Evolutionary conservation across 2,329 filamentous ascomycete genomes (phyloP).

Genomic region (Cladobotryum mycophilum): DNA sequence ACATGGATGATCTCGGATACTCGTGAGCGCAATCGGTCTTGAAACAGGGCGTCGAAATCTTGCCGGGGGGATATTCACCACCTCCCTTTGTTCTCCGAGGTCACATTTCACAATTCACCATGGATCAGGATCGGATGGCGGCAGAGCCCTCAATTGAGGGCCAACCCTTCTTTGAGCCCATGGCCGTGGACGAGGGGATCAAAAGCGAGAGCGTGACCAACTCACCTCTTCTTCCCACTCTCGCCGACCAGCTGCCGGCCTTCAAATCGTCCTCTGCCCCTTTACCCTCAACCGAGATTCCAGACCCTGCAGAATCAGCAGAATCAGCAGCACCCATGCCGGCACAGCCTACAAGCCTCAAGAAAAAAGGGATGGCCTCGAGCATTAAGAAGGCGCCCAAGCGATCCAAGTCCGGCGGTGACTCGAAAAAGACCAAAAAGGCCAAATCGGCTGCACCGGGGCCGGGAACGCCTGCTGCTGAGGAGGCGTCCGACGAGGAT

Average conservation of each 20-base stretch:
- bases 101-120: conserved; percentile 12
- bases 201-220: conserved; percentile 21
- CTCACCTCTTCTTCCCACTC: conserved; percentile 18
- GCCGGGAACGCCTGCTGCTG: conserved; percentile 18
- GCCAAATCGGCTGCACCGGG: conserved; percentile 21
- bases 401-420: conserved; percentile 26
- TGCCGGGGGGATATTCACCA: neutral
- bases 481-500: conserved; percentile 38
- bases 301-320: conserved; percentile 13
- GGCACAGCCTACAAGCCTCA: conserved; percentile 18
- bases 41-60: no score
- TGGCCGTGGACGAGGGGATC: conserved; percentile 21
- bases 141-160: conserved; percentile 18
- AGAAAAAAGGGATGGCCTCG: conserved; percentile 38
- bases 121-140: conserved; percentile 22
- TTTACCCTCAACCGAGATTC: conserved; percentile 25
- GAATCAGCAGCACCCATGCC: conserved; percentile 16
- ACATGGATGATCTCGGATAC: neutral
- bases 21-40: neutral
- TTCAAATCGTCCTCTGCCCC: conserved; percentile 25
- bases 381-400: conserved; percentile 37
- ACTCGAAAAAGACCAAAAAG: conserved; percentile 28
- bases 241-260: conserved; percentile 16
- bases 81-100: neutral
- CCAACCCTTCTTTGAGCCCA: conserved; percentile 20